Base-by-base conservation (phyloP, 495 filamentous ascomycete genomes). In the Hypoxylon cercidicola region DNA sequence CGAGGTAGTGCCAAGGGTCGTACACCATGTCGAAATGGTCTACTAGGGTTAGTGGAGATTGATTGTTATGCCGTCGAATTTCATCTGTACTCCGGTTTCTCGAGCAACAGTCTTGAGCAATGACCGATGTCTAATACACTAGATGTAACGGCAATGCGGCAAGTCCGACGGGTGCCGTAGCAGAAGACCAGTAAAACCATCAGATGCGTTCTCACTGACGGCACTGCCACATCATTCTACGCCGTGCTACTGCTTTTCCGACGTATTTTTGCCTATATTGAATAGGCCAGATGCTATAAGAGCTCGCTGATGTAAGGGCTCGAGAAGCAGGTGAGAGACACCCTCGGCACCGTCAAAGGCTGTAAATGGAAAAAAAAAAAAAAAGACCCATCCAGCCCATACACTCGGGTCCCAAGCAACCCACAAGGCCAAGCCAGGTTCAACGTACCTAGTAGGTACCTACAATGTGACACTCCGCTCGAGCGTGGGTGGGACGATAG, bases 71-170 rank as follows among this genome's bases (percentile, higher is more conserved):
- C 58, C 25, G 21, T 49, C 45, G 25, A 30, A 48, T 55, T 64
- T 51, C 47, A 28, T 28, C 25, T 7, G 25, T 28, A 28, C 43
- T 54, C 23, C 55, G 48, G 37, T 56, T 55, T 35, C 21, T 30
- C 34, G 43, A 21, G 40, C 44, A 30, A 55, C 12, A 51, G 20
- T 25, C 5, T n/a, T 61, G 60, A 60, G 55, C 60, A 49, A 59
- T 68, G 57, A 55, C 60, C 37, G 13, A 53, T 35, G 47, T 56
- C 54, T 39, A 72, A 67, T 58, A 52, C 55, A 54, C 46, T 21
- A 69, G 58, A 70, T 71, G 60, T 68, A 75, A 76, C 74, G 66
- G 65, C 66, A 40, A 52, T 46, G 63, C 72, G 60, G 68, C 62
- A 62, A 68, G 49, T 34, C 72, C 68, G 45, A 49, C 40, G 48